phyloP scores from a whole-genome alignment of 768 basidiomycete genomes.

The Baorangia bicolor region DNA sequence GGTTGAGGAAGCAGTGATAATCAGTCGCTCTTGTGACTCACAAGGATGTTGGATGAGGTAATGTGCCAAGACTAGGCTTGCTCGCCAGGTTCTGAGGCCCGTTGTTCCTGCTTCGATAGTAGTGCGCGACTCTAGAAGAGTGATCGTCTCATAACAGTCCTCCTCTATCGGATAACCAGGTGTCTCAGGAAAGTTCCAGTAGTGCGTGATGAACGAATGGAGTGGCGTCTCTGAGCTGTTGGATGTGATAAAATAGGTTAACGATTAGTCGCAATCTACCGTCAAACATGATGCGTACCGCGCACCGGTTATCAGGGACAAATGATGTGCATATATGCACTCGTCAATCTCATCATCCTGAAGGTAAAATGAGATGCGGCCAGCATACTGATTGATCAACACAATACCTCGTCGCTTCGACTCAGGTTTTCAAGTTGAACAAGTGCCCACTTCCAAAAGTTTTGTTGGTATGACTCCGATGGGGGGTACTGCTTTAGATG shows the following conservation, averaged over 20 bases:
- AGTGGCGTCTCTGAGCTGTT: constrained; percentile 29
- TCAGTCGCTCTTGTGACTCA: constrained; percentile 26
- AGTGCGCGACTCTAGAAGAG: constrained; percentile 71
- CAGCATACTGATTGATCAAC: neutral
- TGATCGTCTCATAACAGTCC: constrained; percentile 41
- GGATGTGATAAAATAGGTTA: neutral
- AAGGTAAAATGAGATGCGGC: constrained; percentile 9
- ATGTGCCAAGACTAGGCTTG: constrained; percentile 64
- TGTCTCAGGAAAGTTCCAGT: constrained; percentile 43
- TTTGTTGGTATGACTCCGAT: constrained; percentile 56
- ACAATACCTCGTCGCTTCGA: constrained; percentile 46
- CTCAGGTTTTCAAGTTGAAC: constrained; percentile 47
- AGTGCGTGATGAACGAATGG: constrained; percentile 63
- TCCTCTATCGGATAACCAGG: neutral
- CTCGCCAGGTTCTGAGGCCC: constrained; percentile 77
- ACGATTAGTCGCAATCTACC: neutral
- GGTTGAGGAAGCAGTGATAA: neutral
- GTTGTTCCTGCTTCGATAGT: constrained; percentile 77
- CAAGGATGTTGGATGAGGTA: constrained; percentile 59
- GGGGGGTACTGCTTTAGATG: constrained; percentile 64
- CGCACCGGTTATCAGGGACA: constrained; percentile 44
- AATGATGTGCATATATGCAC: constrained; percentile 61
- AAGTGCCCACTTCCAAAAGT: constrained; percentile 77
- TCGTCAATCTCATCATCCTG: constrained; percentile 64
- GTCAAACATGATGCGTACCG: constrained; percentile 9